These are phyloP conservation scores for Pulveroboletus sp. DNA, from an alignment of 1,284 basidiomycete species.

Conservation along the genomic window DNA sequence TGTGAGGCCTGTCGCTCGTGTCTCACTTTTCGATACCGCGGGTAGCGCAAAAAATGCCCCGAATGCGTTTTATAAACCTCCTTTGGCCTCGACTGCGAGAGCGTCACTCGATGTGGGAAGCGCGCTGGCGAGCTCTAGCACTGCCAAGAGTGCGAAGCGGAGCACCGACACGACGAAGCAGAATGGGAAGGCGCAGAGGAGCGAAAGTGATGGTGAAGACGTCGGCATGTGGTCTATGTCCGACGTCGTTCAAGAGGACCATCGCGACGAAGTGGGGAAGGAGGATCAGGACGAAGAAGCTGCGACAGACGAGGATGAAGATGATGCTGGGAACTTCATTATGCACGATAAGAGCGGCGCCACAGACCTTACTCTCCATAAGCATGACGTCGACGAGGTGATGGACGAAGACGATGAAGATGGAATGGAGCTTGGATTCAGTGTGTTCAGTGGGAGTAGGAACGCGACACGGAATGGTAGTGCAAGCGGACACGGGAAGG, in stretches of 20 bases:
- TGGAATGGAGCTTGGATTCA: conserved; percentile 27
- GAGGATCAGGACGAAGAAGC: conserved; percentile 8
- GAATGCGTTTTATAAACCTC: conserved; percentile 65
- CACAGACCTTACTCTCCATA: conserved; percentile 21
- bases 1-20: conserved; percentile 17
- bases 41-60: conserved; percentile 49
- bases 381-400: conserved; percentile 16
- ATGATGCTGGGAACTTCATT: conserved; percentile 24
- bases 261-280: not conserved
- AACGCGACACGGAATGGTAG: conserved; percentile 1
- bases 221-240: conserved; percentile 30
- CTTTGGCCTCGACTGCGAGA: conserved; percentile 17
- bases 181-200: conserved; percentile 9
- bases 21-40: conserved; percentile 47
- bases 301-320: conserved; percentile 14
- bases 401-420: conserved; percentile 14
- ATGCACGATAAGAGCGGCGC: conserved; percentile 21
- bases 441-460: conserved; percentile 30
- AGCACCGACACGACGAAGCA: not conserved
- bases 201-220: conserved; percentile 19
- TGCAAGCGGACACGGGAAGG: not conserved
- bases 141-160: not conserved
- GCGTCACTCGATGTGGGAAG: conserved; percentile 4
- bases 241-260: conserved; percentile 21
- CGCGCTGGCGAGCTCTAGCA: not conserved